phyloP scores from a whole-genome alignment of 2,329 filamentous ascomycete genomes.

The Colletotrichum nymphaeae region DNA sequence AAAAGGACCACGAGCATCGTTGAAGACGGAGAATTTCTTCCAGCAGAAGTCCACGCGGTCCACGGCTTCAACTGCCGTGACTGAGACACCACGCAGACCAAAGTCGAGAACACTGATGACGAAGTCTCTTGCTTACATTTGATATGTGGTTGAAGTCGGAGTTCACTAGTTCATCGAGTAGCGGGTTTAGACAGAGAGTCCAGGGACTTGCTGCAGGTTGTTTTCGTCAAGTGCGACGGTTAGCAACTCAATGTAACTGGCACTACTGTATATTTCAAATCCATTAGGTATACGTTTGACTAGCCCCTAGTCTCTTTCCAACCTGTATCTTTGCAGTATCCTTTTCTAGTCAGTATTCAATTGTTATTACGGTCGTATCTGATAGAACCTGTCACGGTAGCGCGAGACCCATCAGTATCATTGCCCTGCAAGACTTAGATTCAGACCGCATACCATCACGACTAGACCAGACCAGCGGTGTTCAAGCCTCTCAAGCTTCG shows the following conservation, averaged over 20 bases:
- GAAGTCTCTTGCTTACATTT: neutral
- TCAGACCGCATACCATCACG: too few relatives aligned
- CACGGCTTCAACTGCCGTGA: neutral
- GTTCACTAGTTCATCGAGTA: too few relatives aligned
- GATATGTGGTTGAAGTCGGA: too few relatives aligned
- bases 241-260: neutral
- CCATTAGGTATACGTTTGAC: neutral
- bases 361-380: neutral
- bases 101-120: neutral
- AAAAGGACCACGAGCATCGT: neutral
- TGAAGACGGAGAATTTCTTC: neutral
- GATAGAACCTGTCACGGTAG: neutral
- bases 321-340: neutral
- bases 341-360: neutral
- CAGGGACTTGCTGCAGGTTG: neutral
- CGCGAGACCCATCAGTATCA: too few relatives aligned
- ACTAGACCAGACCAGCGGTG: too few relatives aligned
- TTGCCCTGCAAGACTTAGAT: too few relatives aligned
- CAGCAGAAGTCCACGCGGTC: neutral
- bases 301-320: neutral
- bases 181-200: neutral
- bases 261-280: neutral
- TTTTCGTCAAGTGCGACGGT: neutral
- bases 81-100: constrained; percentile 3
- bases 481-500: too few relatives aligned